These are phyloP conservation scores for Carallia brachiata DNA, from an alignment of 345 rosid species.

Conservation along the genomic window DNA sequence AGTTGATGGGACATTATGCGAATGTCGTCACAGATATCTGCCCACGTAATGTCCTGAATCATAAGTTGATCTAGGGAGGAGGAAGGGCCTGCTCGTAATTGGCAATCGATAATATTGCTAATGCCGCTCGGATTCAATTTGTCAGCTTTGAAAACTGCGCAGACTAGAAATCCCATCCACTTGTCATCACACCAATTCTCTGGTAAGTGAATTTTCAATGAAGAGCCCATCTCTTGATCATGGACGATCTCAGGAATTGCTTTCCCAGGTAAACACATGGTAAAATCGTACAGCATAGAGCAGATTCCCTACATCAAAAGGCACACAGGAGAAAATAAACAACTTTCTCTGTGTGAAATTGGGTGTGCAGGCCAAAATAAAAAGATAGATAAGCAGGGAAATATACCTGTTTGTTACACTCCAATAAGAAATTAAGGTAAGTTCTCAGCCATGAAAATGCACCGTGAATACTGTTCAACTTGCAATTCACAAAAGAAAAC, in stretches of 20 bases:
- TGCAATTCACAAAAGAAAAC: neutral
- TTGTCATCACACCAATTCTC: neutral
- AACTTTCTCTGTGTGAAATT: neutral
- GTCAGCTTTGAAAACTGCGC: neutral
- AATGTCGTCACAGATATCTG: neutral
- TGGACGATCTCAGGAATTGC: neutral
- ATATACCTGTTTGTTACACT: neutral
- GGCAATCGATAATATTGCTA: neutral
- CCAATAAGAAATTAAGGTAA: neutral
- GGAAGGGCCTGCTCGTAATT: neutral
- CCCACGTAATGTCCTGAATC: neutral
- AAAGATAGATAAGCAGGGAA: neutral
- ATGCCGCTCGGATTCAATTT: neutral
- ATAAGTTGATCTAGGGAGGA: neutral
- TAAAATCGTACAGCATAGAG: neutral
- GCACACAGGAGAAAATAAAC: too few species aligned
- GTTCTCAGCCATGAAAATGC: neutral
- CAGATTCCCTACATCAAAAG: neutral
- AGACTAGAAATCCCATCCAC: neutral
- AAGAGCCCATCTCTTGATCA: neutral
- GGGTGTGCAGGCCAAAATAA: neutral
- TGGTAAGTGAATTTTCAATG: neutral
- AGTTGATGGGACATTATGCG: neutral
- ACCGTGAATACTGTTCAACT: neutral
- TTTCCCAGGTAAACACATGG: neutral